A percentile compares a stretch with the other conserved stretches of the same genome.
phyloP scores from a whole-genome alignment of 805 yeast species.

The Saccharomycopsis olivae region DNA sequence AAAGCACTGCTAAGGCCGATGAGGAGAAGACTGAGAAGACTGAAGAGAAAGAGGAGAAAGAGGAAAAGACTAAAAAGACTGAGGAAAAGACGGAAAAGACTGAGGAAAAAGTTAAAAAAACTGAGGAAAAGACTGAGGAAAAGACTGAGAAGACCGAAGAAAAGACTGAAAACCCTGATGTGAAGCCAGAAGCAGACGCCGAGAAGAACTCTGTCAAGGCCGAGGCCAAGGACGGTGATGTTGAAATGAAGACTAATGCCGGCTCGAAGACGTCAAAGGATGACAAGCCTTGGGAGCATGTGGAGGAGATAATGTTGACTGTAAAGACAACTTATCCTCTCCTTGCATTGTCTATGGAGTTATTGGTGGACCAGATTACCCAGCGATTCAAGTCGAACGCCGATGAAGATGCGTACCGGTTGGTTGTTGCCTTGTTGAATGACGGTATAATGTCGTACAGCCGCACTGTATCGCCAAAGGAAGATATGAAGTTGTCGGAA shows the following conservation, averaged over 20 bases:
- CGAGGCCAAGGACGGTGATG: neutral
- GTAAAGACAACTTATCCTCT: slow-evolving; percentile 93
- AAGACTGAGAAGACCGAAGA: neutral
- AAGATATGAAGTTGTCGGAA: slow-evolving; percentile 69
- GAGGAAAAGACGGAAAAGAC: neutral
- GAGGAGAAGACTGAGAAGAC: too few species aligned
- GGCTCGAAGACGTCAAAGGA: neutral
- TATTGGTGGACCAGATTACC: slow-evolving; percentile 88
- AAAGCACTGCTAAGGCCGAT: too few species aligned
- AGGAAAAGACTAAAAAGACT: neutral
- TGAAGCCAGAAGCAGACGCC: neutral
- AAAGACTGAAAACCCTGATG: neutral
- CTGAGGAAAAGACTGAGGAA: neutral
- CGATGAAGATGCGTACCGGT: slow-evolving; percentile 92
- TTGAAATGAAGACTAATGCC: neutral
- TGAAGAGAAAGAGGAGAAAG: too few species aligned
- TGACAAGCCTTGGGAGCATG: slow-evolving; percentile 72
- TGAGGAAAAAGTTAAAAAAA: neutral
- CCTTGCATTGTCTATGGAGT: slow-evolving; percentile 83
- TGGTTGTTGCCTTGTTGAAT: slow-evolving; percentile 81
- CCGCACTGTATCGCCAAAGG: slow-evolving; percentile 44
- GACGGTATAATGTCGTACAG: slow-evolving; percentile 89
- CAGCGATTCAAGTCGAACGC: slow-evolving; percentile 89
- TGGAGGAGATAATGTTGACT: slow-evolving; percentile 85
- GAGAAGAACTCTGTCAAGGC: neutral